Conservation (phyloP, 352 stramenopile genomes). For the Phytopythium aichiense region DNA sequence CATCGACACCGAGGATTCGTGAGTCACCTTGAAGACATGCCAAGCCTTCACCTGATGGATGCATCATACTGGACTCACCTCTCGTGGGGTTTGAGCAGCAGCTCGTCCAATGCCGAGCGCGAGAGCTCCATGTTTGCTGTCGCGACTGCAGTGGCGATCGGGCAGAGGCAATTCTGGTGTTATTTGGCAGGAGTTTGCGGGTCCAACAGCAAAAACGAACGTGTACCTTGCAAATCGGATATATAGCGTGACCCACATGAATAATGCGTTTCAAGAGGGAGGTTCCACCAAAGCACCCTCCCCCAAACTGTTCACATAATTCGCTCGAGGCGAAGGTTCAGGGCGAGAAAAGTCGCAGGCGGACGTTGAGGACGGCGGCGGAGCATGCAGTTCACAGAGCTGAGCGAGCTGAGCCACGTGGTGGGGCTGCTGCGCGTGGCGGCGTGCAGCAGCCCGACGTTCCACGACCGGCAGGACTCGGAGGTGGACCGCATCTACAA, state of each 20-base stretch:
- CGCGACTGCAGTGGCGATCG: neutral
- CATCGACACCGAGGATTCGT: neutral
- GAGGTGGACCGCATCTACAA: slow-evolving; percentile 89
- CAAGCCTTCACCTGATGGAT: neutral
- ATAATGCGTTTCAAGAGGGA: neutral
- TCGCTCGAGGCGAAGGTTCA: neutral
- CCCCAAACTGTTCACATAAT: too few species aligned
- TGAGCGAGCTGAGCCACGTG: slow-evolving; percentile 83
- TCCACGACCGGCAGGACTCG: slow-evolving; percentile 88
- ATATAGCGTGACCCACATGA: neutral
- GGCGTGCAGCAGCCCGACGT: slow-evolving; percentile 82
- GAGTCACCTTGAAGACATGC: neutral
- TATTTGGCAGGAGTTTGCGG: too few species aligned
- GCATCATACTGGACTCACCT: slow-evolving; percentile 21
- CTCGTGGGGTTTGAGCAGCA: slow-evolving; percentile 41
- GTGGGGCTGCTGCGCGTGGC: slow-evolving; percentile 79
- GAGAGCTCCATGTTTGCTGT: slow-evolving; percentile 34
- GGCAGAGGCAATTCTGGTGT: neutral
- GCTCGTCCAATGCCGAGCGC: slow-evolving; percentile 42
- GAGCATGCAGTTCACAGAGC: slow-evolving; percentile 85
- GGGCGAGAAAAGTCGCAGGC: neutral
- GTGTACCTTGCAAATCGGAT: neutral
- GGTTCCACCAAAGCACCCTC: neutral
- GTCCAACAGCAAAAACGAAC: neutral
- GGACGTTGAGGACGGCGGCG: neutral